A percentile compares a stretch with the other conserved stretches of the same genome.
Conservation (phyloP, 139 green algal species). For the Ettlia oleoabundans region DNA sequence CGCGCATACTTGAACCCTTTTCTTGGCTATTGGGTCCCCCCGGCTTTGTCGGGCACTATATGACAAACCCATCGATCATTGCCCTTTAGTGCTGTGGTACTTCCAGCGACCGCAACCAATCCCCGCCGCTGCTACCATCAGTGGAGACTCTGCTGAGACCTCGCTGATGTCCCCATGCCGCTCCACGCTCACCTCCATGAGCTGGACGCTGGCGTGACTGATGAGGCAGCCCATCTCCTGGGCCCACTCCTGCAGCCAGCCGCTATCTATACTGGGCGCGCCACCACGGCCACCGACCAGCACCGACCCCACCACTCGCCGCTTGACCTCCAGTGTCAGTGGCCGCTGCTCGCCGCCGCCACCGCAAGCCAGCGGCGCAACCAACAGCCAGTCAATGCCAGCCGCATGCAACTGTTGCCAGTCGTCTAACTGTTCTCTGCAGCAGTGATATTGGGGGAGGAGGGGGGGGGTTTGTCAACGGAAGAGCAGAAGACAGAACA, state of each 20-base stretch:
- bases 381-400: slow-evolving; percentile 21
- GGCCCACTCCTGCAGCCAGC: slow-evolving; percentile 34
- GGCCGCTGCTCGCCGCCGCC: not conserved
- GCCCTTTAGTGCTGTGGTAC: too few relatives aligned
- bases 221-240: slow-evolving; percentile 26
- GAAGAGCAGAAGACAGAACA: not conserved
- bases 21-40: too few relatives aligned
- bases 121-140: too few relatives aligned
- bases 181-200: too few relatives aligned
- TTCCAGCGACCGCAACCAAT: too few relatives aligned
- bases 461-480: not conserved
- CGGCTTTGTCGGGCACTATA: too few relatives aligned
- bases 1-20: too few relatives aligned
- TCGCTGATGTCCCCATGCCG: too few relatives aligned
- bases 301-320: slow-evolving; percentile 13
- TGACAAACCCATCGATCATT: too few relatives aligned
- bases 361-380: slow-evolving; percentile 1
- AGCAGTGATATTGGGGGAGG: not conserved
- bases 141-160: too few relatives aligned
- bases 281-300: slow-evolving; percentile 6
- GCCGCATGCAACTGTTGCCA: not conserved
- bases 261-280: not conserved
- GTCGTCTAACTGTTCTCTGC: slow-evolving; percentile 3
- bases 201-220: slow-evolving; percentile 12
- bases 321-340: not conserved